These are phyloP conservation scores for Blastobotrys malaysiensis DNA, from an alignment of 1,139 yeast species.

Conservation along the genomic window DNA sequence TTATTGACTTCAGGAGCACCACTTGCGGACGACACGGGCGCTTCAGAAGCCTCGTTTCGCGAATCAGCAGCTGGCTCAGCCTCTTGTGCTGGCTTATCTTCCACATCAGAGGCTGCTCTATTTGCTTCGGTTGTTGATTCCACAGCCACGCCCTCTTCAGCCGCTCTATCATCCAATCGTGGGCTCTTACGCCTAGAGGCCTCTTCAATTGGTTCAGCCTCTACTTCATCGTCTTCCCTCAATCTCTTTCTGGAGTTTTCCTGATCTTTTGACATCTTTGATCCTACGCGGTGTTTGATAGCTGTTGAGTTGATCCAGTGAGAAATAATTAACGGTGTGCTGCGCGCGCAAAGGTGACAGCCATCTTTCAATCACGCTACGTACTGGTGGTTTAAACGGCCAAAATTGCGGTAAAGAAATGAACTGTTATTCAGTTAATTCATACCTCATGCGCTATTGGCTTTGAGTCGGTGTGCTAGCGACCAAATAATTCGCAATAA, in stretches of 20 bases:
- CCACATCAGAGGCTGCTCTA: slow-evolving; percentile 8
- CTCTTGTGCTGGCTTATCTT: slow-evolving; percentile 6
- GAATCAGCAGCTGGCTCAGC: not conserved
- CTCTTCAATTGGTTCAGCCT: slow-evolving; percentile 7
- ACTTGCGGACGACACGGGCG: not conserved
- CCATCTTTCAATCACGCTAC: too few species aligned
- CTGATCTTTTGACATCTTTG: not conserved
- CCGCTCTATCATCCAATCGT: slow-evolving; percentile 7
- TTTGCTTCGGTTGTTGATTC: slow-evolving; percentile 1
- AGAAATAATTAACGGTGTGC: not conserved
- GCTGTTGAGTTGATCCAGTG: not conserved
- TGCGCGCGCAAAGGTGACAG: not conserved
- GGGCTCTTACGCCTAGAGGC: slow-evolving; percentile 2
- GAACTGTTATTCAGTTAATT: too few species aligned
- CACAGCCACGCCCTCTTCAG: not conserved
- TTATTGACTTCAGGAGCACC: slow-evolving; percentile 3
- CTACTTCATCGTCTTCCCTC: slow-evolving; percentile 12
- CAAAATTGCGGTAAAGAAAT: too few species aligned
- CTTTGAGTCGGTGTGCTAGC: too few species aligned
- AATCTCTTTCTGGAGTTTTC: slow-evolving; percentile 8
- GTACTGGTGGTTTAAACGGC: too few species aligned
- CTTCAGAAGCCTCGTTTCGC: not conserved
- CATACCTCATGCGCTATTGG: too few species aligned
- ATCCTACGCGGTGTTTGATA: not conserved
- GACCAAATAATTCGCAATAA: too few species aligned